Percentiles rank a stretch among this genome's conserved stretches.
Evolutionary conservation across 1,284 basidiomycete species (phyloP).

Genomic region (Porogramme epimiltina): DNA sequence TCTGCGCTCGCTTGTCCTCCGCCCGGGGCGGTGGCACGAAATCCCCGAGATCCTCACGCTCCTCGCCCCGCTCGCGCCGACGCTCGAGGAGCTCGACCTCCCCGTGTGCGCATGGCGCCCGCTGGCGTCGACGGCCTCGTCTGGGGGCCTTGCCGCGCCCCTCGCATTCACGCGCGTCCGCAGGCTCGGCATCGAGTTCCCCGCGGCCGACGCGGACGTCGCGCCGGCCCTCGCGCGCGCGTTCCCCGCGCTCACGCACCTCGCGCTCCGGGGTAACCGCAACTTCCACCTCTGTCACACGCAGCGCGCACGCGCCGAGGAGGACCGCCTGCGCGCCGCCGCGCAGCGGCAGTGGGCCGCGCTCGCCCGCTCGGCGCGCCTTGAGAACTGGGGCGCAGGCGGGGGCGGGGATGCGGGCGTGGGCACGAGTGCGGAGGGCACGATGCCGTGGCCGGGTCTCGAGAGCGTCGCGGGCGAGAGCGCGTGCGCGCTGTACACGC

Average conservation of each 20-base stretch:
- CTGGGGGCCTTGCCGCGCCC: neutral
- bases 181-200: constrained; percentile 12
- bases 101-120: constrained; percentile 6
- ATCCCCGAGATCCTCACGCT: constrained; percentile 1
- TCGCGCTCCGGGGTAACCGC: constrained; percentile 4
- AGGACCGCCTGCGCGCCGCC: constrained; percentile 2
- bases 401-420: too few species aligned
- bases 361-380: too few species aligned
- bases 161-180: constrained; percentile 6
- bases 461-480: neutral
- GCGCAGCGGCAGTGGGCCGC: constrained; percentile 8
- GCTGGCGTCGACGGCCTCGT: too few species aligned
- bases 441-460: constrained; percentile 1
- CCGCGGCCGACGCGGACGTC: constrained; percentile 2
- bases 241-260: constrained; percentile 3
- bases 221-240: constrained; percentile 4
- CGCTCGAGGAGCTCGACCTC: constrained; percentile 3
- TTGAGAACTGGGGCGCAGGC: too few species aligned
- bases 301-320: constrained; percentile 1
- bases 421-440: too few species aligned
- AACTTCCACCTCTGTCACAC: constrained; percentile 8
- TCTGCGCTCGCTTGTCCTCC: constrained; percentile 4
- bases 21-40: constrained; percentile 7
- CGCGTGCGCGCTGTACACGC: constrained; percentile 5
- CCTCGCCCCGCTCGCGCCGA: neutral